Conservation (phyloP, 345 rosid species). For the Syzygium aromaticum region DNA sequence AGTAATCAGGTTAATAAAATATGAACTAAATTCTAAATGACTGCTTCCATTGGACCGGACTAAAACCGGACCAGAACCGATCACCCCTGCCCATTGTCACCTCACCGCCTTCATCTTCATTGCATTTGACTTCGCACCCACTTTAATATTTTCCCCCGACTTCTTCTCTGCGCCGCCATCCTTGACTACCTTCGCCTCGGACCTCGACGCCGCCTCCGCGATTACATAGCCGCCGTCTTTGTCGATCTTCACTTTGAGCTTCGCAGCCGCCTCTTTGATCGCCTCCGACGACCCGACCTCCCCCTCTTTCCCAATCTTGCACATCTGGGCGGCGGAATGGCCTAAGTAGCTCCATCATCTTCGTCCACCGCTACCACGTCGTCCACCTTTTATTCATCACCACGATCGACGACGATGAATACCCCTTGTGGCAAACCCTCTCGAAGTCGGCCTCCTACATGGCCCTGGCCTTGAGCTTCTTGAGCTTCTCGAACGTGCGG, state of each 20-base stretch:
- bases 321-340: background rate
- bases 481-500: background rate
- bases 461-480: constrained; percentile 1
- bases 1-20: no score
- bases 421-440: background rate
- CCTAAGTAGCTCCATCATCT: constrained; percentile 3
- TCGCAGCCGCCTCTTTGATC: background rate
- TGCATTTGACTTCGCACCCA: background rate
- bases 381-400: background rate
- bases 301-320: background rate
- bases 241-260: background rate
- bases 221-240: background rate
- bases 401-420: background rate
- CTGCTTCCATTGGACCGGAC: no score
- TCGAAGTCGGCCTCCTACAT: background rate
- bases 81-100: background rate
- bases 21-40: no score
- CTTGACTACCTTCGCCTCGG: background rate
- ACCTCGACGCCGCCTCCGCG: no score
- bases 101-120: background rate
- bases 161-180: background rate
- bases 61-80: no score
- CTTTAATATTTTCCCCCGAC: background rate
- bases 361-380: constrained; percentile 4
- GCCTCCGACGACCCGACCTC: background rate